Conservation (phyloP, 225 moss, liverwort and hornwort species). For the Pleurozium schreberi region DNA sequence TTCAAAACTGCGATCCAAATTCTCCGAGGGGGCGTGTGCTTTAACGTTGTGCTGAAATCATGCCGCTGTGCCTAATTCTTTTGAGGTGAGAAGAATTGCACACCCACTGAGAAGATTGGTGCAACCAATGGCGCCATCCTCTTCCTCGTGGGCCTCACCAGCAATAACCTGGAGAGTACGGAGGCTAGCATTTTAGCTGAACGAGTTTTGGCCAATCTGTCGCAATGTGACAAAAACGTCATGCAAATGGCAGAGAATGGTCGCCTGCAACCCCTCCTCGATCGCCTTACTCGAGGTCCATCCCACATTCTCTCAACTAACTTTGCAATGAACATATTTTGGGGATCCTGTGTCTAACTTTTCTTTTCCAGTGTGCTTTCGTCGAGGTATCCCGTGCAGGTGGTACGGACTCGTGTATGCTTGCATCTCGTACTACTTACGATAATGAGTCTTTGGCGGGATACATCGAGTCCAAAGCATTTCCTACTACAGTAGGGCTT, state of each 20-base stretch:
- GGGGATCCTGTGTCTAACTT: not conserved
- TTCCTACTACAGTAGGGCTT: not conserved
- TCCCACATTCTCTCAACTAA: not conserved
- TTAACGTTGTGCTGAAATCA: not conserved
- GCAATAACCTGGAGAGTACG: constrained; percentile 52
- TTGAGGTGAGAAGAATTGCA: not conserved
- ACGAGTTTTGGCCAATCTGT: constrained; percentile 55
- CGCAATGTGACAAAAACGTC: constrained; percentile 59
- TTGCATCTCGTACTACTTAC: not conserved
- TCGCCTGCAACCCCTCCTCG: constrained; percentile 79
- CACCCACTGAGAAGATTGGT: constrained; percentile 95
- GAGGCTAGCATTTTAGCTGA: constrained; percentile 57
- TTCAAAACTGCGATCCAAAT: not conserved
- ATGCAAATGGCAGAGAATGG: constrained; percentile 90
- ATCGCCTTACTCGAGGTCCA: constrained; percentile 57
- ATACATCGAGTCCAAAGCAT: not conserved
- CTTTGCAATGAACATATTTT: not conserved
- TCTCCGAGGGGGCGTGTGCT: not conserved
- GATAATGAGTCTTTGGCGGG: not conserved
- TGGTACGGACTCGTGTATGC: not conserved
- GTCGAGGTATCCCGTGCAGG: not conserved
- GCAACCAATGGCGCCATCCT: constrained; percentile 66
- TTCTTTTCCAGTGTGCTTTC: not conserved
- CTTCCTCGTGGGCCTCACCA: constrained; percentile 78
- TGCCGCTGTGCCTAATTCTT: not conserved